Evolutionary conservation across 495 filamentous ascomycete species (phyloP), one percentile per base, ranked within the genome.

Genomic region (Coniosporium apollinis): DNA sequence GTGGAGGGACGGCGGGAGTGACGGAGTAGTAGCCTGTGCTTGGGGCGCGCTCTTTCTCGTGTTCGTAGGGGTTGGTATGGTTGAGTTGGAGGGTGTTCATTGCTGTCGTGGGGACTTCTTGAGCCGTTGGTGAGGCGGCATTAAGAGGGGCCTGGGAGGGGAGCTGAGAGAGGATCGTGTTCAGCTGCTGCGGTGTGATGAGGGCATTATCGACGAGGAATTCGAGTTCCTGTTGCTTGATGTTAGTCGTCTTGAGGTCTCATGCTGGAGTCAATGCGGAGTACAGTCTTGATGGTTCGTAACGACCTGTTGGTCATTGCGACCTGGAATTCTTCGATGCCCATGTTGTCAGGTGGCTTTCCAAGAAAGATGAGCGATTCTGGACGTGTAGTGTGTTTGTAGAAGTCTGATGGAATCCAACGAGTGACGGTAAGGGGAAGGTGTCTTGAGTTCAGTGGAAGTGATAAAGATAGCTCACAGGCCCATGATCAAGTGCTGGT

Each of bases 241-340:
- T 3, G 15, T 22, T 14, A 3, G 7, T 28, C 18, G 28, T 35
- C 36, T 34, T 33, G 32, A 22, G 15, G 15, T 20, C 5, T 4
- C 14, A 28, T 8, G 28, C 16, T 11, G 36, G 26, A 29, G 30
- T 39, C 34, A 20, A 18, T 17, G 19, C 28, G 29, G 30, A 51
- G 69, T 62, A 84, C 84, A 49, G 76, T 79, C 57, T 82, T 83
- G 64, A 94, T 82, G 31, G 67, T 76, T 35, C 84, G 74, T 37
- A 92, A 70, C 46, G 84, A 87, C 61, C 83, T 69, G 59, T 84
- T 84, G 59, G 74, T 73, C 67, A 46, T 57, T 11, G 57, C 57
- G n/a, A 37, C 35, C 30, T 36, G 48, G 33, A 57, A 42, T 20
- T 45, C 50, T 19, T 46, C 44, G n/a, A 47, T 28, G 30, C 51